These are phyloP conservation scores for Puccinia sorghi DNA, from an alignment of 1,284 basidiomycete genomes.

Conservation along the genomic window DNA sequence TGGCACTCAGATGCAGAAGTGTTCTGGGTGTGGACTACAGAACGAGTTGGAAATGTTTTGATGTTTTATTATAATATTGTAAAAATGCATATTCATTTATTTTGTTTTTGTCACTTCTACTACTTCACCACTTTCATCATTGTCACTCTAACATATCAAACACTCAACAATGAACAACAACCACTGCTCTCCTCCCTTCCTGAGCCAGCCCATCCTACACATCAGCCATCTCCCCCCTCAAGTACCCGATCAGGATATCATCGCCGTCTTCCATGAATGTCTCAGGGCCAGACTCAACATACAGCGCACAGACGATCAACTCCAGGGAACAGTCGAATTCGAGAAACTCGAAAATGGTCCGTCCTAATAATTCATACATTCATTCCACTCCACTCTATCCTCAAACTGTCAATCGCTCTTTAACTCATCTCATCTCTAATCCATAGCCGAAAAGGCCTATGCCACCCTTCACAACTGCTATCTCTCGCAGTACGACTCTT, in stretches of 20 bases:
- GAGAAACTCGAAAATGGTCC: constrained; percentile 43
- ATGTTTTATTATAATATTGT: no score
- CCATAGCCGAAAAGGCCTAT: constrained; percentile 78
- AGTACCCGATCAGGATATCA: constrained; percentile 42
- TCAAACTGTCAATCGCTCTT: background rate
- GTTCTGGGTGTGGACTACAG: constrained; percentile 80
- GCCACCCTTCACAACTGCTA: constrained; percentile 75
- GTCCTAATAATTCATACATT: background rate
- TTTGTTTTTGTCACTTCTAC: no score
- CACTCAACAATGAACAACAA: background rate
- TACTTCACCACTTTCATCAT: no score
- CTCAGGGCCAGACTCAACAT: constrained; percentile 32
- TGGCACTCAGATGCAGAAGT: constrained; percentile 64
- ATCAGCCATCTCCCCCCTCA: constrained; percentile 10
- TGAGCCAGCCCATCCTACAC: constrained; percentile 26
- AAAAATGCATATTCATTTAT: no score
- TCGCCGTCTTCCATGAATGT: constrained; percentile 44
- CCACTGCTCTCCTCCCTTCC: background rate
- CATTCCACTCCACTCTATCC: background rate
- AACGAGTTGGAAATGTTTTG: constrained; percentile 53
- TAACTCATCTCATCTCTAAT: background rate
- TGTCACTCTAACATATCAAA: no score
- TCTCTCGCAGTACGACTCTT: constrained; percentile 65
- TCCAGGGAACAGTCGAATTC: constrained; percentile 40
- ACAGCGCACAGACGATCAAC: constrained; percentile 1